Conservation (phyloP, 352 stramenopile species). For the Lagenidium sp. region DNA sequence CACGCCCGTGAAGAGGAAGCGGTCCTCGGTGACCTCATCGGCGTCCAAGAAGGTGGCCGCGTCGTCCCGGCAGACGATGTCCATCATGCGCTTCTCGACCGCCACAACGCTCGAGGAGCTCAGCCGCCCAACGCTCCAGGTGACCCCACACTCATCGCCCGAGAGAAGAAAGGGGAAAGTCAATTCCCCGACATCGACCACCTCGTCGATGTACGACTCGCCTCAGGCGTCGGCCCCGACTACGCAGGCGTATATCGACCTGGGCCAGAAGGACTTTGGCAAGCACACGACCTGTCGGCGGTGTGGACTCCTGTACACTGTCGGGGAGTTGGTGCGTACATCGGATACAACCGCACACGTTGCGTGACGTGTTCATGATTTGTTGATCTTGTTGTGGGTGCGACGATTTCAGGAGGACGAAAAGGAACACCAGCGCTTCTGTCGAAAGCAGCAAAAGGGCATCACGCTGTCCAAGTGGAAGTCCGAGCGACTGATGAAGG, state of each 20-base stretch:
- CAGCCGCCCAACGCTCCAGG: not conserved
- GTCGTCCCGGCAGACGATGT: not conserved
- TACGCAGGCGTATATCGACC: conserved; percentile 63
- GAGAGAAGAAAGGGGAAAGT: too few species aligned
- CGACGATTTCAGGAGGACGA: conserved; percentile 41
- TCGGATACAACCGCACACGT: not conserved
- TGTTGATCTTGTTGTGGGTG: not conserved
- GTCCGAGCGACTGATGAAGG: conserved; percentile 37
- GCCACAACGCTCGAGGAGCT: conserved; percentile 4
- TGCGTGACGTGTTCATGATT: not conserved
- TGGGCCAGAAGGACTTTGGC: conserved; percentile 67
- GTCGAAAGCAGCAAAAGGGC: conserved; percentile 24
- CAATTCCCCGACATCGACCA: too few species aligned
- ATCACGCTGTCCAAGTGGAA: conserved; percentile 61
- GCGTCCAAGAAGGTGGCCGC: conserved; percentile 7
- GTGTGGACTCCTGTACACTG: conserved; percentile 68
- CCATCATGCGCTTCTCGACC: conserved; percentile 15
- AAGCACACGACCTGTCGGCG: conserved; percentile 40
- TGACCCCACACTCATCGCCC: too few species aligned
- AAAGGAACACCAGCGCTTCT: conserved; percentile 58
- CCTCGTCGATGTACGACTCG: too few species aligned
- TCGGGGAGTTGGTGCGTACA: conserved; percentile 35
- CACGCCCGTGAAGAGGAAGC: conserved; percentile 28
- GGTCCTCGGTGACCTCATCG: conserved; percentile 6
- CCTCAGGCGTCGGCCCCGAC: conserved; percentile 8